Evolutionary conservation across 768 basidiomycete genomes (phyloP), one percentile per base, ranked within the genome.

Genomic region (Trametes sanguinea): DNA sequence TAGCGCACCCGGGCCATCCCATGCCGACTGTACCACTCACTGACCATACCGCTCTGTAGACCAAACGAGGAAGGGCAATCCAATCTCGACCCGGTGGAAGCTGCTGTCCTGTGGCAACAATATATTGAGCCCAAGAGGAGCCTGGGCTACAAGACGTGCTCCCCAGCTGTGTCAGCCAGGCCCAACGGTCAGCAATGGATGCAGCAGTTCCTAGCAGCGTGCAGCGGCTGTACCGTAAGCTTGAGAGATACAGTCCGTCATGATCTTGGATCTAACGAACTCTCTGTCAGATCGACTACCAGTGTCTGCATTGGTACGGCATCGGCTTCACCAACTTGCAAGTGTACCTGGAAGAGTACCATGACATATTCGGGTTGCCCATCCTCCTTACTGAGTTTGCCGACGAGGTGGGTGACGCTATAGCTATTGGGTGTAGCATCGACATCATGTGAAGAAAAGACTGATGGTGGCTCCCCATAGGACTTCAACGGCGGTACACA

Each of bases 361-460:
- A 90, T 67, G 60, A 62, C 40, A 74, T 73, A 1, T 89, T 83
- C 68, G 40, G 48, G 4, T 37, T 48, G 54, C 65, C 59, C 22
- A 74, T 92, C 67, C 85, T 81, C 80, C 71, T 87, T 57, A 89
- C 89, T 6, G 92, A 94, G 68, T 86, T 83, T 67, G 90, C 89
- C 59, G 85, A 83, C 76, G 76, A 84, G 76, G 89, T 72, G 42
- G 42, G 42, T 43, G 42, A 39, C 39, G 7, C 13, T 13, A 51
- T 6, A 61, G 51, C 2, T n/a, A 2, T 4, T 17, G 17, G 6
- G 2, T n/a, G 16, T 29, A 9, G 32, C 22, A 22, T 22, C 22
- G 22, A 22, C 22, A 22, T 22, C 22, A 22, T 22, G 22, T 22
- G 22, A 22, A 22, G 22, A 22, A 22, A 22, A 22, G 22, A 22